Evolutionary conservation across 805 yeast genomes (phyloP).

Genomic region (Metschnikowia shivogae): DNA sequence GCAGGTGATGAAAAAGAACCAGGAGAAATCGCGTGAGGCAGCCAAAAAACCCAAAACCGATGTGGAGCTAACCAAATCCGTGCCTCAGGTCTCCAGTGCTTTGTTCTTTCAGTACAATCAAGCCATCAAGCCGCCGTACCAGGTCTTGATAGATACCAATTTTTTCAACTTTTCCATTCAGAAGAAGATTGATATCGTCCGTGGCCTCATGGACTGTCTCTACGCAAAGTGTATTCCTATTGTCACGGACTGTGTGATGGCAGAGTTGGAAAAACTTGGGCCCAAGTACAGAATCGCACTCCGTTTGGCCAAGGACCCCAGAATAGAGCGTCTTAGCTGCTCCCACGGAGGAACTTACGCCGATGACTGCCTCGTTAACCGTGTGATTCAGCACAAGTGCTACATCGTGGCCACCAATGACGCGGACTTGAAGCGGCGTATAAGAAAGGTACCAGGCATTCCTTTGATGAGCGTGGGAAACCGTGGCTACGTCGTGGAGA

Average conservation of each 20-base stretch:
- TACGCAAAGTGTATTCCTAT: slow-evolving; percentile 94
- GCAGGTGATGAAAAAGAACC: slow-evolving; percentile 74
- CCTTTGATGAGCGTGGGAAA: slow-evolving; percentile 97
- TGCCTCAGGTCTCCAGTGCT: slow-evolving; percentile 94
- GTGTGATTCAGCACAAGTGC: slow-evolving; percentile 95
- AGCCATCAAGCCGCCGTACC: slow-evolving; percentile 97
- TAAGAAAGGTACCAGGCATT: slow-evolving; percentile 95
- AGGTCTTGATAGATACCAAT: slow-evolving; percentile 92
- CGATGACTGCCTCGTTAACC: slow-evolving; percentile 91
- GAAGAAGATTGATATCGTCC: slow-evolving; percentile 89
- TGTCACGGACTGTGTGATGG: slow-evolving; percentile 96
- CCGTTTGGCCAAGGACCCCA: slow-evolving; percentile 87
- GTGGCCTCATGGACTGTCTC: slow-evolving; percentile 94
- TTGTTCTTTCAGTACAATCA: slow-evolving; percentile 90
- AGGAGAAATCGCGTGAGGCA: slow-evolving; percentile 41
- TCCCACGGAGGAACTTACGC: slow-evolving; percentile 96
- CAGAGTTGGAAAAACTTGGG: slow-evolving; percentile 94
- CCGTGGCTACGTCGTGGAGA: slow-evolving; percentile 86
- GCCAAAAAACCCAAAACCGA: slow-evolving; percentile 45
- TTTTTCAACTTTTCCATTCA: slow-evolving; percentile 95
- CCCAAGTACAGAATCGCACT: slow-evolving; percentile 92
- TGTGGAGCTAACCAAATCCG: slow-evolving; percentile 52
- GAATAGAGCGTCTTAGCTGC: slow-evolving; percentile 82
- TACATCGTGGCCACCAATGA: slow-evolving; percentile 97
- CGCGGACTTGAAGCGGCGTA: slow-evolving; percentile 91